Conservation (phyloP, 768 basidiomycete species). For the Phallus indusiatus region DNA sequence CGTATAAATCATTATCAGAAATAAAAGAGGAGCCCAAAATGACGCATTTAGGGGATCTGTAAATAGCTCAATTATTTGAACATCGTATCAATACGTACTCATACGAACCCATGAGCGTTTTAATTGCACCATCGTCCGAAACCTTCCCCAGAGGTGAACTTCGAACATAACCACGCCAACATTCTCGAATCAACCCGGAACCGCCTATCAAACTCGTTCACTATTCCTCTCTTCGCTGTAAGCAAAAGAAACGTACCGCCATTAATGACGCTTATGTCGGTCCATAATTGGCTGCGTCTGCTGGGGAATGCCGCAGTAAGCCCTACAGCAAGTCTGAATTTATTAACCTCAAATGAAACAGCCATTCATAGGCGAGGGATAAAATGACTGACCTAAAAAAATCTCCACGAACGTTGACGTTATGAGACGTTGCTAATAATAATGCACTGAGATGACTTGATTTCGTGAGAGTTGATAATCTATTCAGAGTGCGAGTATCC, state of each 20-base stretch:
- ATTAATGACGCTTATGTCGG: neutral
- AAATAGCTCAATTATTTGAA: neutral
- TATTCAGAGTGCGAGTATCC: slow-evolving; percentile 49
- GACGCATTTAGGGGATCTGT: slow-evolving; percentile 35
- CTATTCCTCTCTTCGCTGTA: neutral
- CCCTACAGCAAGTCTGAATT: neutral
- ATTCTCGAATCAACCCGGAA: slow-evolving; percentile 54
- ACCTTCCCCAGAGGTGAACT: slow-evolving; percentile 48
- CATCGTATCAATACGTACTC: neutral
- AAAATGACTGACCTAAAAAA: neutral
- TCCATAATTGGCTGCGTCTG: slow-evolving; percentile 6
- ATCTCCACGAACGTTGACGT: neutral
- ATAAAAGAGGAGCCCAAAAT: slow-evolving; percentile 61
- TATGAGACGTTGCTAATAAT: slow-evolving; percentile 22
- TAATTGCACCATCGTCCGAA: slow-evolving; percentile 29
- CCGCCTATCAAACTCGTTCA: neutral
- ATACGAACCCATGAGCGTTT: slow-evolving; percentile 30
- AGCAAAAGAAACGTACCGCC: neutral
- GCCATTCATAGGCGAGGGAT: neutral
- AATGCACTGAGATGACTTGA: slow-evolving; percentile 43
- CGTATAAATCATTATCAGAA: slow-evolving; percentile 74
- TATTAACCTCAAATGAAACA: neutral
- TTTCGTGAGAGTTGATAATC: slow-evolving; percentile 49
- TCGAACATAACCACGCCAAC: slow-evolving; percentile 63
- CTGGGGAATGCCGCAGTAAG: slow-evolving; percentile 1